Percentiles rank a stretch among this genome's conserved stretches.
phyloP scores from a whole-genome alignment of 768 basidiomycete species.

The Lactarius pseudohatsudake region DNA sequence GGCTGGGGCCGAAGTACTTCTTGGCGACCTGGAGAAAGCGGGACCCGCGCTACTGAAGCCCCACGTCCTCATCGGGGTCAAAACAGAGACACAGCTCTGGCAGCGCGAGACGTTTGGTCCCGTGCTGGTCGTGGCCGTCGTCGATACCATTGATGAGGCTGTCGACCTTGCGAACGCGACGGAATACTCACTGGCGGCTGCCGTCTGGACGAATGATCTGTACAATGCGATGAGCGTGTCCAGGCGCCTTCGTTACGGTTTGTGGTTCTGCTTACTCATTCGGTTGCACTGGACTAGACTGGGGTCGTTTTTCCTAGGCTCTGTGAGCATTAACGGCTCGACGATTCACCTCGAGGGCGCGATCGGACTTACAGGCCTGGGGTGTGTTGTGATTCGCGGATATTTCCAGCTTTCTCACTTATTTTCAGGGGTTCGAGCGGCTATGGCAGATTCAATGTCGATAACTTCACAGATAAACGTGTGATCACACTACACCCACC shows the following conservation, averaged over 20 bases:
- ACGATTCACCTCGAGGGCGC: constrained; percentile 47
- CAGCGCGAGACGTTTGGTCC: constrained; percentile 63
- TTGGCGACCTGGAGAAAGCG: constrained; percentile 44
- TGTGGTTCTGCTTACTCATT: background rate
- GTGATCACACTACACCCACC: constrained; percentile 45
- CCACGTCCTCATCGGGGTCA: constrained; percentile 50
- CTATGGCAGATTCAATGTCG: constrained; percentile 53
- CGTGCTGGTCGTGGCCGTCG: constrained; percentile 47
- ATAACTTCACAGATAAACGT: constrained; percentile 50
- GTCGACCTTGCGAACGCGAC: constrained; percentile 55
- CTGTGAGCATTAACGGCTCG: constrained; percentile 54
- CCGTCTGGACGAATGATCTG: constrained; percentile 53
- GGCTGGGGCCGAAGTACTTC: constrained; percentile 45
- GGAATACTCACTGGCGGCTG: constrained; percentile 50
- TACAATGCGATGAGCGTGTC: constrained; percentile 47
- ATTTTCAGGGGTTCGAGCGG: constrained; percentile 39
- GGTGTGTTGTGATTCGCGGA: constrained; percentile 38
- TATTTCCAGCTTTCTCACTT: background rate
- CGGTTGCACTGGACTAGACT: background rate
- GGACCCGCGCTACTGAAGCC: constrained; percentile 46
- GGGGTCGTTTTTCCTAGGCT: constrained; percentile 39
- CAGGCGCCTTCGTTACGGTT: constrained; percentile 47
- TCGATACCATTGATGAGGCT: constrained; percentile 53
- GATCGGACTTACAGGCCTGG: constrained; percentile 44
- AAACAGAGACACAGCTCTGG: constrained; percentile 53